Evolutionary conservation across 352 stramenopile genomes (phyloP).

Genomic region (Phytophthora hybrid): DNA sequence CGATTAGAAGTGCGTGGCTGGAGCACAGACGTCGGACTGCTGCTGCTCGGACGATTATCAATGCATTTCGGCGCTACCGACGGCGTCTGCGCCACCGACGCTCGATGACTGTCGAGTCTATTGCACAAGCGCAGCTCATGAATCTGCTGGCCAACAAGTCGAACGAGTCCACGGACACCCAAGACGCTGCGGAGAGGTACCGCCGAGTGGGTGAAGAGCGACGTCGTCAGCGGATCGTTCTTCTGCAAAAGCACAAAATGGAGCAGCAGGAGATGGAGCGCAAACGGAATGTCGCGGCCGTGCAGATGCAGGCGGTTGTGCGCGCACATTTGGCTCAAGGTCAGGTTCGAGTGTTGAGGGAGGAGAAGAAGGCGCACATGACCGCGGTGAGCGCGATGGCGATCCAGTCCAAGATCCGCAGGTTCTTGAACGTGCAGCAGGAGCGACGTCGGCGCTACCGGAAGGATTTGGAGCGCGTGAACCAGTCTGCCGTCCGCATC

Average conservation of each 20-base stretch:
- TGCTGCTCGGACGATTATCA: slow-evolving; percentile 50
- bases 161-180: slow-evolving; percentile 30
- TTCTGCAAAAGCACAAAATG: slow-evolving; percentile 60
- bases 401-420: slow-evolving; percentile 78
- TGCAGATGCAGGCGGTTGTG: slow-evolving; percentile 60
- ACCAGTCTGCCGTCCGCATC: slow-evolving; percentile 67
- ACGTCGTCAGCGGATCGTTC: slow-evolving; percentile 58
- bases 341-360: slow-evolving; percentile 33
- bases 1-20: slow-evolving; percentile 27
- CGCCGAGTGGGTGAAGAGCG: slow-evolving; percentile 60
- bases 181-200: slow-evolving; percentile 50
- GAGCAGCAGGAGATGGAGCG: slow-evolving; percentile 62
- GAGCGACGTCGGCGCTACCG: slow-evolving; percentile 51
- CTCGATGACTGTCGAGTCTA: slow-evolving; percentile 66
- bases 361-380: slow-evolving; percentile 65
- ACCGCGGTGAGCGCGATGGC: slow-evolving; percentile 64
- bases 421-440: slow-evolving; percentile 57
- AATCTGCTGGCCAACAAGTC: slow-evolving; percentile 51
- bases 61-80: slow-evolving; percentile 55
- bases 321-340: slow-evolving; percentile 53
- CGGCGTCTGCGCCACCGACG: slow-evolving; percentile 51
- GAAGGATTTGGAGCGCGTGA: slow-evolving; percentile 67
- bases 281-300: slow-evolving; percentile 45
- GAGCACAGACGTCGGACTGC: slow-evolving; percentile 34
- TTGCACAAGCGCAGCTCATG: slow-evolving; percentile 62